Conservation (phyloP, 176 grass and related monocot genomes). For the Phragmites australis region DNA sequence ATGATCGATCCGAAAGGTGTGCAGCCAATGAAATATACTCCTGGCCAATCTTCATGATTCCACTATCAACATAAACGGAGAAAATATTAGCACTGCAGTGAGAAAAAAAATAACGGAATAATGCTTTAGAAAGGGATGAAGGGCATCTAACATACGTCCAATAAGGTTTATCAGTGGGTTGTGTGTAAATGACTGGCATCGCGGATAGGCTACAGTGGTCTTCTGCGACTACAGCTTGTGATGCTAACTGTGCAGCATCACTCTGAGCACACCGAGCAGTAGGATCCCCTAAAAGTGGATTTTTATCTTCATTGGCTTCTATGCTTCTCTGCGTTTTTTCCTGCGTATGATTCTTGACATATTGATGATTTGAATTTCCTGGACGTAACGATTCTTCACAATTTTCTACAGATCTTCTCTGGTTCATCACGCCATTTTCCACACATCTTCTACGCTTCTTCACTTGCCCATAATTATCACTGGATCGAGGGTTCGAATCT, state of each 20-base stretch:
- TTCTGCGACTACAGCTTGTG: constrained; percentile 2
- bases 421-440: background rate
- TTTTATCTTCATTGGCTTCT: constrained; percentile 18
- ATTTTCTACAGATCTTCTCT: background rate
- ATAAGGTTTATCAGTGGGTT: constrained; percentile 37
- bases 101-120: background rate
- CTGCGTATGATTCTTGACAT: background rate
- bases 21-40: constrained; percentile 58
- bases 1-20: constrained; percentile 58
- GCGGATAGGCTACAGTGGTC: background rate
- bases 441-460: constrained; percentile 1
- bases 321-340: constrained; percentile 12
- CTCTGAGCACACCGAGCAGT: background rate
- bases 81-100: constrained; percentile 21
- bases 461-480: background rate
- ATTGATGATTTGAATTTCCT: background rate
- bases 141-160: constrained; percentile 50
- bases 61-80: constrained; percentile 48
- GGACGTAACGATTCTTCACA: background rate
- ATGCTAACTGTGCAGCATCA: constrained; percentile 1
- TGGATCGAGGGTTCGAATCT: constrained; percentile 1
- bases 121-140: constrained; percentile 8
- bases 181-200: background rate
- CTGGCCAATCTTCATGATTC: constrained; percentile 57
- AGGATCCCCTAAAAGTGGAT: background rate